Conservation (phyloP, 1,284 basidiomycete species). For the Ceratobasidium sp. region DNA sequence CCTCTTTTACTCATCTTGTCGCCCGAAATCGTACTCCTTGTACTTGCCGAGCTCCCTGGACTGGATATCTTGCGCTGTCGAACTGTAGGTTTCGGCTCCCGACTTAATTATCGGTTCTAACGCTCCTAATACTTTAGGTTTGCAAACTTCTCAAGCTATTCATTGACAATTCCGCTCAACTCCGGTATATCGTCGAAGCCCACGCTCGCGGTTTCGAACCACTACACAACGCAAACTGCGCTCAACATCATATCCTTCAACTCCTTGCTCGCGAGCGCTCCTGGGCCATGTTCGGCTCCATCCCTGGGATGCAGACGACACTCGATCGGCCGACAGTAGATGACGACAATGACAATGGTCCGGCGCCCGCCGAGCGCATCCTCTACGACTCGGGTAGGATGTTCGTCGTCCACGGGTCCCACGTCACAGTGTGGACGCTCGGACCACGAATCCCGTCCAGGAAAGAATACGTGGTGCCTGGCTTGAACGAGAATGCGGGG, state of each 20-base stretch:
- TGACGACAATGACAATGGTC: not conserved
- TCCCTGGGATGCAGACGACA: not conserved
- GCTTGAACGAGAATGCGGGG: not conserved
- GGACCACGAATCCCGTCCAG: too few species aligned
- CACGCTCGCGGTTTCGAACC: constrained; percentile 19
- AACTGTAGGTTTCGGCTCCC: not conserved
- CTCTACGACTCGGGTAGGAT: constrained; percentile 13
- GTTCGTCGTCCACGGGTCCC: not conserved
- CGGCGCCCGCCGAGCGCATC: not conserved
- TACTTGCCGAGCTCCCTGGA: constrained; percentile 14
- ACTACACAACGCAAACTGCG: not conserved
- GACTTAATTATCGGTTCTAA: not conserved
- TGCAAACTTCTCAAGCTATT: constrained; percentile 18
- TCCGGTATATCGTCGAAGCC: constrained; percentile 15
- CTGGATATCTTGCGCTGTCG: constrained; percentile 14
- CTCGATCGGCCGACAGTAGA: not conserved
- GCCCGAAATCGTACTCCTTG: constrained; percentile 10
- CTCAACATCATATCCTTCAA: not conserved
- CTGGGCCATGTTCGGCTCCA: constrained; percentile 28
- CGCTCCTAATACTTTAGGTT: not conserved
- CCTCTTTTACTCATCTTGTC: constrained; percentile 4
- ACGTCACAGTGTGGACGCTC: not conserved
- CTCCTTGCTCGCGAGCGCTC: constrained; percentile 16
- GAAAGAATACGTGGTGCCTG: constrained; percentile 6
- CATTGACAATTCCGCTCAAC: constrained; percentile 18